Conservation (phyloP, 1,284 basidiomycete species). For the Pyrrhoderma noxium region DNA sequence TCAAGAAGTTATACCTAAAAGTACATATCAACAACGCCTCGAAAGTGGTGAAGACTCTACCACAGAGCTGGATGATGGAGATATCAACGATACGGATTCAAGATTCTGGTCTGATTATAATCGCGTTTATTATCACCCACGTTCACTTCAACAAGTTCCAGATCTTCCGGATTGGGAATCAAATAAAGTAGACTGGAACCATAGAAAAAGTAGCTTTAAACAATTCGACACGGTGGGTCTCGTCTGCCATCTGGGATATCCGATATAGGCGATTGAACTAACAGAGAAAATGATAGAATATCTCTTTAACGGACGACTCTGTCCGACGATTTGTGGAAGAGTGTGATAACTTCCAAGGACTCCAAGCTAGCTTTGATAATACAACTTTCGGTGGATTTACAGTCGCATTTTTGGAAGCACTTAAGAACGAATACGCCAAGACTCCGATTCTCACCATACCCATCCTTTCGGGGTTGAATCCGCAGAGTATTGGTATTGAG, state of each 20-base stretch:
- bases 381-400: slow-evolving; percentile 59
- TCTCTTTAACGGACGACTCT: slow-evolving; percentile 55
- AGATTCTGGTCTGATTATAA: slow-evolving; percentile 76
- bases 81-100: slow-evolving; percentile 21
- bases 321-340: slow-evolving; percentile 65
- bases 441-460: slow-evolving; percentile 48
- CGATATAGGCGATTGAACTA: no score
- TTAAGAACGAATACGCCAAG: slow-evolving; percentile 61
- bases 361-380: slow-evolving; percentile 60
- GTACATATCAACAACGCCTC: slow-evolving; percentile 46
- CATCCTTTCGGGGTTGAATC: slow-evolving; percentile 41
- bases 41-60: slow-evolving; percentile 30
- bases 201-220: slow-evolving; percentile 44
- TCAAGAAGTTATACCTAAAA: slow-evolving; percentile 45
- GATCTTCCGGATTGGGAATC: slow-evolving; percentile 48
- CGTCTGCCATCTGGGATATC: background rate
- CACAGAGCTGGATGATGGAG: slow-evolving; percentile 20
- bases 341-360: slow-evolving; percentile 66
- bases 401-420: slow-evolving; percentile 43
- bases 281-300: slow-evolving; percentile 33
- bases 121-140: slow-evolving; percentile 58
- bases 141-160: slow-evolving; percentile 56
- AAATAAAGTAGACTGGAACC: slow-evolving; percentile 48
- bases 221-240: slow-evolving; percentile 47
- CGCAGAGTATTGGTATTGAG: slow-evolving; percentile 30